A percentile compares a stretch with the other conserved stretches of the same genome.
Evolutionary conservation across 306 rosid species (phyloP).

Genomic region (Clitoria ternatea): DNA sequence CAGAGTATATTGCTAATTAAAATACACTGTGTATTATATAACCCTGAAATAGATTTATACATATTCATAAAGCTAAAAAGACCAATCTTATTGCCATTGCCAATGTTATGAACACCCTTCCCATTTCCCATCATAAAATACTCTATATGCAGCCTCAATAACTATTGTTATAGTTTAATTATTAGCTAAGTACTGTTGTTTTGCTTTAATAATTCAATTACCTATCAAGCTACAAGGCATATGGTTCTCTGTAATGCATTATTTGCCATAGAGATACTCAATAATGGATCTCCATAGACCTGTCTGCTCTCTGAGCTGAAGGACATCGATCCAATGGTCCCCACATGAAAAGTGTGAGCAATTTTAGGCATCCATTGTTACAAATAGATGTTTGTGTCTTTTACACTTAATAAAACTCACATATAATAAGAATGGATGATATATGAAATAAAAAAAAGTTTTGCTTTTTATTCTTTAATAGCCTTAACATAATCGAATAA

Average conservation of each 20-base stretch:
- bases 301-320: neutral
- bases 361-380: neutral
- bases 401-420: too few relatives aligned
- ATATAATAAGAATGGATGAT: too few relatives aligned
- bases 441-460: too few relatives aligned
- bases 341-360: constrained; percentile 30
- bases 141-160: neutral
- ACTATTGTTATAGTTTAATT: constrained; percentile 4
- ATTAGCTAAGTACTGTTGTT: constrained; percentile 8
- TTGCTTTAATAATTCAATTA: constrained; percentile 21
- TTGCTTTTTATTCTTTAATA: too few relatives aligned
- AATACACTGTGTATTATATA: neutral
- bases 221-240: constrained; percentile 33
- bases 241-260: constrained; percentile 33
- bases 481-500: too few relatives aligned
- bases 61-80: neutral
- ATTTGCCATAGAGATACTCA: constrained; percentile 36
- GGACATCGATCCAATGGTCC: constrained; percentile 25
- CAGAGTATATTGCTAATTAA: neutral
- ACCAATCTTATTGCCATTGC: neutral
- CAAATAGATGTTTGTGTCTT: too few relatives aligned
- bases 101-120: neutral
- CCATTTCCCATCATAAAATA: constrained; percentile 4
- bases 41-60: neutral
- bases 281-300: constrained; percentile 36